Evolutionary conservation across 495 filamentous ascomycete species (phyloP), one percentile per base, ranked within the genome.

Genomic region (Podospora pseudocomata): DNA sequence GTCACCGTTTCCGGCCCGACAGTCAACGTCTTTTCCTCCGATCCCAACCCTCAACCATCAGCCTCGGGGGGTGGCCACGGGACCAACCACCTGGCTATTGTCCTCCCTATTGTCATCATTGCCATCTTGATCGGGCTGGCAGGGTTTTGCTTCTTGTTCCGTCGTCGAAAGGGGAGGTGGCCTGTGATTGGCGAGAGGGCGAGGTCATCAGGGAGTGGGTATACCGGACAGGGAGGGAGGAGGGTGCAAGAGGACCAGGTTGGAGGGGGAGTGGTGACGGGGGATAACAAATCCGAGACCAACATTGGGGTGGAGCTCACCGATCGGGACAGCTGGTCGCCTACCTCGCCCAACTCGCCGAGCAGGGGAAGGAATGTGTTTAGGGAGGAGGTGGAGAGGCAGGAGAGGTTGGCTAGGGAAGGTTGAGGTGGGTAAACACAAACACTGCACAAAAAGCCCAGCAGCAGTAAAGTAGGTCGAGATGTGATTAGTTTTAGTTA

Each of bases 271-370:
- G 15, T n/a, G 3, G 65, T 61, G 1, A 34, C 27, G 27, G 59
- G 60, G 28, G 66, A 71, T 26, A 30, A 67, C 20, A 75, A 75
- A 63, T 55, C 57, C 1, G 68, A 67, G 19, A 66, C 63, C 18
- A 59, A 64, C 15, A 67, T 64, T 13, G 70, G 71, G 23, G 71
- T 77, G 60, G 67, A 77, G 70, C 39, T 79, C 65, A 77, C 75
- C 39, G 75, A 75, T 66, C 68, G 77, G 6, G 72, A 73, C 5
- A 77, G 77, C 63, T 79, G 77, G 75, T 75, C 74, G 66, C 72
- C 76, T 2, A 75, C 70, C 60, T 60, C 65, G 30, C 34, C 58
- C 49, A 65, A 26, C 27, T 34, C 34, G 5, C 55, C 54, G 19
- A n/a, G 66, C 16, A 55, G 28, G 18, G 18, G 68, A 69, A 60